A percentile compares a stretch with the other conserved stretches of the same genome.
Evolutionary conservation across 192 early-diverging fungal species (phyloP).

Genomic region (Entophlyctis helioformis): DNA sequence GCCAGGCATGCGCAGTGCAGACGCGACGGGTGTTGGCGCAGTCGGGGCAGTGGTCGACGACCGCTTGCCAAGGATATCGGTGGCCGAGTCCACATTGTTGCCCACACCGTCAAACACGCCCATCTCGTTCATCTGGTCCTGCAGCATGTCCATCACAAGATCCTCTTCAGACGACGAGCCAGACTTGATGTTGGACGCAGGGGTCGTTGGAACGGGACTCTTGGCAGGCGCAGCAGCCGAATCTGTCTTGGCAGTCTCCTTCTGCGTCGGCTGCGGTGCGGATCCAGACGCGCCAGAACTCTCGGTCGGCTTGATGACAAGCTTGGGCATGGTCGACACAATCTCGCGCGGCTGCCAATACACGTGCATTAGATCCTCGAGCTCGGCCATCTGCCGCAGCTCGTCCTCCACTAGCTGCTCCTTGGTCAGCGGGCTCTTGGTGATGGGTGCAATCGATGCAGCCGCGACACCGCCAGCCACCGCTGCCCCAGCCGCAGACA

Average conservation of each 20-base stretch:
- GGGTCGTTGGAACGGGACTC: too few relatives aligned
- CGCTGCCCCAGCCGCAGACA: conserved; percentile 5
- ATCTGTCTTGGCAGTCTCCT: too few relatives aligned
- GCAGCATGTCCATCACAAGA: background rate
- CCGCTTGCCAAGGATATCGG: too few relatives aligned
- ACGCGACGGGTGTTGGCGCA: too few relatives aligned
- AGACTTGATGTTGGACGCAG: conserved; percentile 5
- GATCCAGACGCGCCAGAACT: background rate
- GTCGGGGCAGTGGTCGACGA: too few relatives aligned
- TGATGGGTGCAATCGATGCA: background rate
- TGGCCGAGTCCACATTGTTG: too few relatives aligned
- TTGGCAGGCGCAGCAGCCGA: too few relatives aligned
- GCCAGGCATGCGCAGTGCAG: too few relatives aligned
- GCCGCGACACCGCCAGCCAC: background rate
- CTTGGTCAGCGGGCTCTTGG: background rate
- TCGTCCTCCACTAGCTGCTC: conserved; percentile 2
- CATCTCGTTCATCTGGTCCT: background rate
- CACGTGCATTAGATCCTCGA: conserved; percentile 9
- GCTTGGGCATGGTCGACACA: conserved; percentile 11
- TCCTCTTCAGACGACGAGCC: background rate
- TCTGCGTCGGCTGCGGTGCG: conserved; percentile 2
- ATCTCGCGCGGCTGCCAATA: conserved; percentile 24
- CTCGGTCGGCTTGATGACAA: conserved; percentile 7
- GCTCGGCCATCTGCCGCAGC: background rate
- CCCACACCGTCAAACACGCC: too few relatives aligned